phyloP scores from a whole-genome alignment of 2,329 filamentous ascomycete genomes.

The Calonectria henricotiae region DNA sequence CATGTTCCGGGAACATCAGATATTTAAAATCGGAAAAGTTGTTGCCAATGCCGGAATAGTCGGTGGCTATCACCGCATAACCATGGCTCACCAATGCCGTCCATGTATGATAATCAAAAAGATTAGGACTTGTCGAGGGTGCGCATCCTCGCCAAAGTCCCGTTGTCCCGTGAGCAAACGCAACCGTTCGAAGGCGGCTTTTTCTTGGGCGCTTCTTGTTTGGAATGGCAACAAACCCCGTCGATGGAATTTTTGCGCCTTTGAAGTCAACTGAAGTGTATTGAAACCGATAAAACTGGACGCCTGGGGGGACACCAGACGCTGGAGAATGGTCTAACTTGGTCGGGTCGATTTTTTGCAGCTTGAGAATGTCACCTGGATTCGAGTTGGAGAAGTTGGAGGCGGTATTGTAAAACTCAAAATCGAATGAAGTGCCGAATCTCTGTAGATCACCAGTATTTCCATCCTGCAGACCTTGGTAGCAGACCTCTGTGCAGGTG shows the following conservation, averaged over 20 bases:
- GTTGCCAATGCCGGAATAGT: slow-evolving; percentile 8
- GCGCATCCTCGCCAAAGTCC: background rate
- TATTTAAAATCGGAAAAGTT: slow-evolving; percentile 1
- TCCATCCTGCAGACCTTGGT: background rate
- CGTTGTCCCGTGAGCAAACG: background rate
- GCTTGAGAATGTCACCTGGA: background rate
- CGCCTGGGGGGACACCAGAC: background rate
- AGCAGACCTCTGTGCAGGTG: background rate
- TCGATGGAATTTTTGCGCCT: background rate
- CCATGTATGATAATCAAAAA: slow-evolving; percentile 6
- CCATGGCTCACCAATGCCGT: background rate
- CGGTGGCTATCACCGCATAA: background rate
- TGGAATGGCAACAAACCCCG: slow-evolving; percentile 6
- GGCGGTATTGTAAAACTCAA: background rate
- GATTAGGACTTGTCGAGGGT: background rate
- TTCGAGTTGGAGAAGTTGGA: background rate
- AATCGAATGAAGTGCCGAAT: background rate
- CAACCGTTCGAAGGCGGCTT: background rate
- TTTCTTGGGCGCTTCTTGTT: background rate
- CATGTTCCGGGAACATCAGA: slow-evolving; percentile 1
- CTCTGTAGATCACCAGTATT: background rate
- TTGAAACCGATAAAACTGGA: background rate
- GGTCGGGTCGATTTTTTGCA: background rate
- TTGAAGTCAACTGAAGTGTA: background rate
- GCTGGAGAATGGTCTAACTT: background rate